Evolutionary conservation across 2,329 filamentous ascomycete species (phyloP), one percentile per base, ranked within the genome.

Genomic region (Didymella lethalis): DNA sequence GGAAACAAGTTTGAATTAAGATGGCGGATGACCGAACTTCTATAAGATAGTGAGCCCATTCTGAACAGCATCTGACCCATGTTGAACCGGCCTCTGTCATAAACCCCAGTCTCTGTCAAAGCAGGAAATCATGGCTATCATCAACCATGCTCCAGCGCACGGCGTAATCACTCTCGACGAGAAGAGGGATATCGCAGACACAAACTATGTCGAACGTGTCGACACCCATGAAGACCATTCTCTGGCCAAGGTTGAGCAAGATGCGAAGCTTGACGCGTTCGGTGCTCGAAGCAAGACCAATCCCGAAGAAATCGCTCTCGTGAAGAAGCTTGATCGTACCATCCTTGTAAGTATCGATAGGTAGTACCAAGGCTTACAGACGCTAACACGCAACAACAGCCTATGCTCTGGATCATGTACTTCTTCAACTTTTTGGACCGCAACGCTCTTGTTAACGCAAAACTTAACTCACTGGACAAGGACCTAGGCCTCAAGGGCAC

Each of bases 401-500:
- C 80, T 2, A 78, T 73, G 16, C 56, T 80, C 12, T 79, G 75
- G 61, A 69, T 67, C 16, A 80, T 81, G 79, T 81, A 81, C 50
- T 81, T 75, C 23, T 59, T 59, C 48, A 78, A 77, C 41, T 77
- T 73, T 36, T 68, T 74, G 8, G 86, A 88, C 66, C 81, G 86
- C n/a, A 88, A 88, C 72, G 87, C 89, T 69, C 88, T 90, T 62
- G 86, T 86, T 1, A 82, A 87, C 3, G 88, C 88, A 0, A 82
- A 84, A 7, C 78, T 90, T 51, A 85, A 86, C 69, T 85, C 87
- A 12, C 78, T 90, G 8, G 84, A 88, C 52, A 75, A 79, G 0
- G 87, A 90, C 48, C 50, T 72, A n/a, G 71, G 67, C 3, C 68
- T 70, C 59, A 64, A 48, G 32, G 72, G 67, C 12, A 63, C 66